Percentiles rank a stretch among this genome's conserved stretches.
Evolutionary conservation across 805 yeast species (phyloP).

Genomic region (Teunomyces atbi): DNA sequence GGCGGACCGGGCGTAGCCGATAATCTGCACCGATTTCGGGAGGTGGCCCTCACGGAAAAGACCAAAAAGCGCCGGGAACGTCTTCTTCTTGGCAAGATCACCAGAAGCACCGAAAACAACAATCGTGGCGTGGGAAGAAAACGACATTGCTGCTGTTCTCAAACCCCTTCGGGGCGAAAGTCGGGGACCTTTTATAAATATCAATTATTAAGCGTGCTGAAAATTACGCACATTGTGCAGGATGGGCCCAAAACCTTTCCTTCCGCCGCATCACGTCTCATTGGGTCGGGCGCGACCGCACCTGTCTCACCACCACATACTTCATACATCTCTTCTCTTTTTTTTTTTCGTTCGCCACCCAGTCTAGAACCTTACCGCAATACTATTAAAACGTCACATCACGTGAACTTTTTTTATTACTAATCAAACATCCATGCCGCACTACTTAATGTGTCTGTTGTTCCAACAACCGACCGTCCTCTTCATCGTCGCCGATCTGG

Average conservation of each 20-base stretch:
- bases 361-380: no score
- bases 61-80: constrained; percentile 85
- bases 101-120: constrained; percentile 95
- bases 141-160: constrained; percentile 28
- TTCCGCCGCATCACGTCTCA: not conserved
- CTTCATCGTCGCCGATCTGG: constrained; percentile 37
- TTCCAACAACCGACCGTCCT: constrained; percentile 1
- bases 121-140: constrained; percentile 65
- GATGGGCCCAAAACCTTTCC: not conserved
- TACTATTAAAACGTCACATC: no score
- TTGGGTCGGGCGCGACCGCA: not conserved
- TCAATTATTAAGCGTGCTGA: constrained; percentile 1
- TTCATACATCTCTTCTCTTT: no score
- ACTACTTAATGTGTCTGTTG: not conserved
- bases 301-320: no score
- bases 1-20: constrained; percentile 91
- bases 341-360: no score
- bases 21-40: constrained; percentile 65
- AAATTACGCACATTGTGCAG: not conserved
- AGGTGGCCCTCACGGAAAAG: constrained; percentile 67
- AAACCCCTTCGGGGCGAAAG: not conserved
- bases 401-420: not conserved
- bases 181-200: not conserved
- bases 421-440: constrained; percentile 3
- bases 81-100: constrained; percentile 92